Base-by-base conservation (phyloP, 2,329 filamentous ascomycete species). In the Periglandula ipomoeae region DNA sequence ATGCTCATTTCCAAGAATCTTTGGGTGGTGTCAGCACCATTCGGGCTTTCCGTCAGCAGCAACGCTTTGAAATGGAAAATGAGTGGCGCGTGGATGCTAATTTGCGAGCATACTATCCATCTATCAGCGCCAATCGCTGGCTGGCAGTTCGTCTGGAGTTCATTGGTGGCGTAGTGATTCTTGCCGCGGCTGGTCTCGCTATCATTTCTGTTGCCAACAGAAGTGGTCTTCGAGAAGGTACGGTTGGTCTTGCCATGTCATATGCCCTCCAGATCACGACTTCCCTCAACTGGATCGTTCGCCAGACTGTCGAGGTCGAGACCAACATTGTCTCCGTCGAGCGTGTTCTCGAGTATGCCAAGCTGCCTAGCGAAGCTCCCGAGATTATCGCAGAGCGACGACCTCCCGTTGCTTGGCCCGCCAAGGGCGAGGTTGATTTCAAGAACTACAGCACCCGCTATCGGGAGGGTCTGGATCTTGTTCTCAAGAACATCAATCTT, bases 321-420 rank as follows among this genome's bases (percentile, higher is more conserved):
- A 97, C 91, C n/a, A 98, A 98, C 68, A 98, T 98, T 61, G 91
- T 98, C 41, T 95, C 91, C 9, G 93, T 98, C 34, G 93, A 98
- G 75, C 86, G 93, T 61, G 90, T 98, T 43, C 82, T 98, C 44
- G 94, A 98, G 68, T 98, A 98, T 69, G 88, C 91, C 50, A 78
- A 80, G 45, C 77, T 98, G 54, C 90, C 91, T 23, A 93, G 86
- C 65, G 93, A 98, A 71, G 91, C 93, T 45, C 89, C 90, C 7
- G 93, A 98, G 65, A 88, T 97, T 56, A 86, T 97, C 58, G 85
- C 87, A 61, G 85, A 88, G 67, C 85, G 87, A 63, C 78, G 91
- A 44, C 91, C 93, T 37, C 83, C 89, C 9, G 87, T 89, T 54
- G 87, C 87, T 59, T 98, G 93, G 93, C 93, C 94, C 13, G 81